Conservation (phyloP, 305 asterid species). For the Vinca major region DNA sequence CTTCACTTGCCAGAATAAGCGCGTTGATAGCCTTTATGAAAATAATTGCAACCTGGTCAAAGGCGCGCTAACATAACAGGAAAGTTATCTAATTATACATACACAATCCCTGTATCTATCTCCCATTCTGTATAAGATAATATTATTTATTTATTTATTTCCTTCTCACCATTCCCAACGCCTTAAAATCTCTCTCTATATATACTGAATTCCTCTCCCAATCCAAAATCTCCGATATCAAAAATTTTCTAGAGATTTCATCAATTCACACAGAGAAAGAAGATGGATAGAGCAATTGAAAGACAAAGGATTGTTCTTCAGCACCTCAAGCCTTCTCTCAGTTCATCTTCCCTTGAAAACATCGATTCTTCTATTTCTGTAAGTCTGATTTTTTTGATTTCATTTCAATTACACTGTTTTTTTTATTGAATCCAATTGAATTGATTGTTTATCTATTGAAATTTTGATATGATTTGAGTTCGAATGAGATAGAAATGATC, state of each 20-base stretch:
- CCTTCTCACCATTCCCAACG: background rate
- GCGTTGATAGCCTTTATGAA: background rate
- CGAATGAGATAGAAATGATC: background rate
- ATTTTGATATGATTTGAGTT: background rate
- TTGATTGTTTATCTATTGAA: background rate
- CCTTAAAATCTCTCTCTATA: background rate
- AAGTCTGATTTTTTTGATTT: background rate
- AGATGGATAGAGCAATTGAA: conserved; percentile 27
- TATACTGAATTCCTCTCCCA: background rate
- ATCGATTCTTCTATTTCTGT: conserved; percentile 23
- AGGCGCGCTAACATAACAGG: background rate
- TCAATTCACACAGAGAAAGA: background rate
- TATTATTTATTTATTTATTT: background rate
- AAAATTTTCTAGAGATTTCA: background rate
- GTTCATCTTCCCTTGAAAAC: conserved; percentile 22
- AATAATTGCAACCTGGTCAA: background rate
- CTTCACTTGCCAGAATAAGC: background rate
- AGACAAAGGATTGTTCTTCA: conserved; percentile 26
- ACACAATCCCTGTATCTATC: background rate
- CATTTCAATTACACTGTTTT: background rate
- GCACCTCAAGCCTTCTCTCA: conserved; percentile 24
- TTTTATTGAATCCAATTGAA: too few relatives aligned
- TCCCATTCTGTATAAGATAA: background rate
- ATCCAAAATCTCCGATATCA: background rate
- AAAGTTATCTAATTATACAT: background rate